Base-by-base conservation (phyloP, 2,329 filamentous ascomycete species). In the Pseudopithomyces chartarum region DNA sequence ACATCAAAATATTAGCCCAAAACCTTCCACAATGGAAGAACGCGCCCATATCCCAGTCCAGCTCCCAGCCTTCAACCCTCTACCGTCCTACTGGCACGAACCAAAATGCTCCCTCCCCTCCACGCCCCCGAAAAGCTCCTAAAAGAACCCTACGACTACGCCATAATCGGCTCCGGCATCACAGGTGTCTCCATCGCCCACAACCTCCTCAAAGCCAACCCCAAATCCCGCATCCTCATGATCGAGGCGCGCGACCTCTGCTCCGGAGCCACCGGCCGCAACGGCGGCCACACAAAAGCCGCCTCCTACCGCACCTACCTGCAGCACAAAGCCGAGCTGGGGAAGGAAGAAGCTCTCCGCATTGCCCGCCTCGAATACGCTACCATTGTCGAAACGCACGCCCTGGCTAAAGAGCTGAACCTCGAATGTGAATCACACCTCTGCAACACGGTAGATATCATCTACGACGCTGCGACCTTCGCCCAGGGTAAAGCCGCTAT, bases 391-490 rank as follows among this genome's bases (percentile, higher is more conserved):
- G 80, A 80, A n/a, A 80, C 85, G 10, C 85, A 88, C 64, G 70
- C 67, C 0, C 82, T 88, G 57, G 83, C 84, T 0, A 66, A 69
- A 5, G 71, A 79, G 17, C 70, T 86, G 54, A 74, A 11, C 80
- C 65, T 71, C 6, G 61, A 67, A 2, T 75, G 72, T 20, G 85
- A 87, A 63, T 81, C 79, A 48, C 65, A 73, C 36, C 67, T 79
- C 10, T 82, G 84, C 61, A 75, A 80, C 22, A 88, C 86, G 0
- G 78, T 86, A 2, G 85, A 88, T 66, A 73, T 87, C 2, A 75
- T 87, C 32, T 87, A 86, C 65, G 82, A 86, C 48, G 19, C 57
- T 12, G 43, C 48, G 12, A 67, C 69, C 0, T 76, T 73, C 50
- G 62, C 70, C 33, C 6, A 44, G 3, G 74, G 73, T 0, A 69